Evolutionary conservation across 257 asterid genomes (phyloP).

Genomic region (Jaltomata sinuosa): DNA sequence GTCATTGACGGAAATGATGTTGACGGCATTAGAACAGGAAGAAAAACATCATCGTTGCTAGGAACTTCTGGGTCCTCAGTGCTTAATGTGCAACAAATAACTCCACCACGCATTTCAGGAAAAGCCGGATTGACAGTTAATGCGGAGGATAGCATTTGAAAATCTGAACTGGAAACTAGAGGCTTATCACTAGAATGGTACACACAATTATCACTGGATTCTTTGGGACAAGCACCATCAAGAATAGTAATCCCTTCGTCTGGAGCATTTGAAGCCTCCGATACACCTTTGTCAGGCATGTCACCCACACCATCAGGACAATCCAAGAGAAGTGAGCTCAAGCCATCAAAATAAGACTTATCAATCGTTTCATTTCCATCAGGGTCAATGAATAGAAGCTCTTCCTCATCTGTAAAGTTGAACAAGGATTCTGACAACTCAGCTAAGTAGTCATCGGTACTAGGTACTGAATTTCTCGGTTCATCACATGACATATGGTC

Average conservation of each 20-base stretch:
- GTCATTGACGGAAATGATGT: constrained; percentile 22
- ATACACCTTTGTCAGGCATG: constrained; percentile 7
- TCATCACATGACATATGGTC: constrained; percentile 5
- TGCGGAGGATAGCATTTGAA: constrained; percentile 25
- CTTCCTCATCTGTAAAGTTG: constrained; percentile 38
- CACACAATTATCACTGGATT: constrained; percentile 4
- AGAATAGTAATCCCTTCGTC: constrained; percentile 15
- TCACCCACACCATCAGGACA: constrained; percentile 30
- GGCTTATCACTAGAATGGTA: constrained; percentile 10
- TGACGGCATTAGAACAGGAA: constrained; percentile 54
- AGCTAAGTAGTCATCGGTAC: constrained; percentile 35
- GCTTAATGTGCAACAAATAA: constrained; percentile 59
- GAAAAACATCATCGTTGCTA: constrained; percentile 75
- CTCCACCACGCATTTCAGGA: constrained; percentile 60
- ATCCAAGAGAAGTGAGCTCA: constrained; percentile 49
- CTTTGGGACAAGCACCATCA: constrained; percentile 6
- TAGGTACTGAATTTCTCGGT: constrained; percentile 19
- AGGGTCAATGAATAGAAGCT: constrained; percentile 21
- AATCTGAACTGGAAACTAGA: constrained; percentile 15
- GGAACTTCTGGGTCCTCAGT: constrained; percentile 74
- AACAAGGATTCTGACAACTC: constrained; percentile 27
- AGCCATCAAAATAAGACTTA: constrained; percentile 37
- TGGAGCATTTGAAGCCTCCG: constrained; percentile 18
- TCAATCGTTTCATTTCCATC: constrained; percentile 34
- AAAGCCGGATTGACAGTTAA: constrained; percentile 19